Base-by-base conservation (phyloP, 441 rosid species). In the Capsella rubella region DNA sequence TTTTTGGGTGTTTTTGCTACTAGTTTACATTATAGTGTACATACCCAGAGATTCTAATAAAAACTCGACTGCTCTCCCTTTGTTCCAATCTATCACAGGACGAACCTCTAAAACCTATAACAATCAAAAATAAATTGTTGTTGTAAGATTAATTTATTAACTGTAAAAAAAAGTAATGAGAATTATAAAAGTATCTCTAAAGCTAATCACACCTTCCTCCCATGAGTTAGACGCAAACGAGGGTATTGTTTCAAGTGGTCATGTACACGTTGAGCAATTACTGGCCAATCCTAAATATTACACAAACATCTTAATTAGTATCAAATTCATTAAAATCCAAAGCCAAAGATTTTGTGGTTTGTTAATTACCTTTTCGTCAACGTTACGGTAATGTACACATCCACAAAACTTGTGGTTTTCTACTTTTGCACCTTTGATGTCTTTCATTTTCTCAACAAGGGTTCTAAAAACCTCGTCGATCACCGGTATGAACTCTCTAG, bases 81-180 rank as follows among this genome's bases (percentile, higher is more conserved):
- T 95, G 62, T 92, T 84, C 99, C 99, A 95, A 64, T 92, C 88
- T 64, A 95, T 89, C 74, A 72, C 85, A 49, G 98, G 99, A 81
- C 99, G 97, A 81, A 95, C 78, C 80, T 92, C 99, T 82, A 95
- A 90, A 79, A 95, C 99, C 99, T 95, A 72, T 2, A n/a, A 25
- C 46, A 32, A 32, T 25, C 7, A 52, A 56, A 9, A 40, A 35
- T n/a, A 4, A 12, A 14, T 27, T 27, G 12, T 15, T 12, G 6
- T 58, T 51, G 34, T 50, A 35, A 60, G 4, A 8, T 13, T 18
- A 60, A 18, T 18, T 18, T 31, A 8, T 13, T 58, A 29, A 39
- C 1, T 39, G n/a, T 3, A 14, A 34, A 7, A 13, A 4, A 7
- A n/a, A n/a, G n/a, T 21, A 21, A 21, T 14, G 27, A 49, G 25